Conservation (phyloP, 148 eudicot species). For the Cornus florida region DNA sequence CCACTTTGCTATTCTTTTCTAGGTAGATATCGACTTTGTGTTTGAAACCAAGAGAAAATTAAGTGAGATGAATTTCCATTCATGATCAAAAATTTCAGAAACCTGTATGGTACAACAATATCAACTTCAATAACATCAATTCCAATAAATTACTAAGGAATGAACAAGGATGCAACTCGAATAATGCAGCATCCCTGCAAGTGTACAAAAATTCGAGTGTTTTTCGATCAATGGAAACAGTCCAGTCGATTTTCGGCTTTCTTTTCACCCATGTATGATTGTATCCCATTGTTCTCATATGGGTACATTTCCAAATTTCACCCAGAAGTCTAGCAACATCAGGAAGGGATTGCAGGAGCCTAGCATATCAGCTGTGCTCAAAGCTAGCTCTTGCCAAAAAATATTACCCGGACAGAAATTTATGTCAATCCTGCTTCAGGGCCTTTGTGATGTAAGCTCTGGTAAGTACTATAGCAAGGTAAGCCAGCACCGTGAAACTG, state of each 20-base stretch:
- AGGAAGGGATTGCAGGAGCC: no score
- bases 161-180: not conserved
- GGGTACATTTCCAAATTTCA: not conserved
- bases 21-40: no score
- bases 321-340: not conserved
- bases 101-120: no score
- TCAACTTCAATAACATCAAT: no score
- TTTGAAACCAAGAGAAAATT: no score
- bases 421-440: conserved; percentile 69
- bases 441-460: conserved; percentile 59
- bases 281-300: not conserved
- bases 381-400: no score
- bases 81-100: no score
- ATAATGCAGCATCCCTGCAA: not conserved
- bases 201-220: not conserved
- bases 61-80: no score
- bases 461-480: conserved; percentile 46
- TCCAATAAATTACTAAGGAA: no score
- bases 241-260: not conserved
- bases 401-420: not conserved
- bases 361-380: no score
- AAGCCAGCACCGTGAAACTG: conserved; percentile 58
- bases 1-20: no score
- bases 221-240: not conserved
- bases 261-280: not conserved